A percentile compares a stretch with the other conserved stretches of the same genome.
Evolutionary conservation across 73 alveolate species (phyloP).

Genomic region (Durusdinium trenchii): DNA sequence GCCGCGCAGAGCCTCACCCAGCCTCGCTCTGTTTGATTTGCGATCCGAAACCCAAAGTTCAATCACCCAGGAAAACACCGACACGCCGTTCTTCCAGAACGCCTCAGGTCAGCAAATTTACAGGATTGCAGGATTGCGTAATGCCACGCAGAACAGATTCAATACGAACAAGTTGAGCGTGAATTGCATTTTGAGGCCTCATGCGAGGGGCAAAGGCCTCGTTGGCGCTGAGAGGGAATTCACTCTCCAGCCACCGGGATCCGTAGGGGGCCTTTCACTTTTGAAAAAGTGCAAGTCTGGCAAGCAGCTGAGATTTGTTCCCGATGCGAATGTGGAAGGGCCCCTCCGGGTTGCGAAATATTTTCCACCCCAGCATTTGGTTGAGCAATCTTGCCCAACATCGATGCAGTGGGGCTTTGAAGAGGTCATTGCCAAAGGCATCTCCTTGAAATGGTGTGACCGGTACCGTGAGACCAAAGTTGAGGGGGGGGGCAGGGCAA

Average conservation of each 20-base stretch:
- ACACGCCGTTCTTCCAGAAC: not conserved
- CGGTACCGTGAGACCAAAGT: not conserved
- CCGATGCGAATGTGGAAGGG: too few species aligned
- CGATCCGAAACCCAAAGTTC: too few species aligned
- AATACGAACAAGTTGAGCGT: too few species aligned
- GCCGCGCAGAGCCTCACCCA: too few species aligned
- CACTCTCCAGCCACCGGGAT: not conserved
- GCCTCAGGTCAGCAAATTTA: not conserved
- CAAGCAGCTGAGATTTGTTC: too few species aligned
- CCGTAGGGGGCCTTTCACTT: not conserved
- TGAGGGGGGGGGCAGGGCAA: slow-evolving; percentile 81
- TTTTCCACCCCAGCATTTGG: not conserved
- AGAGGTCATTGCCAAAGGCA: slow-evolving; percentile 3
- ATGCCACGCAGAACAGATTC: too few species aligned
- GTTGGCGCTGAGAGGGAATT: not conserved
- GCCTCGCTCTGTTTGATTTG: too few species aligned
- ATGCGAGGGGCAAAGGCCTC: not conserved
- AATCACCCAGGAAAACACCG: not conserved
- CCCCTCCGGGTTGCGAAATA: not conserved
- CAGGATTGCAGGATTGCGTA: too few species aligned
- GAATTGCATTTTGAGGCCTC: too few species aligned
- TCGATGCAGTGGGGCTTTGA: not conserved
- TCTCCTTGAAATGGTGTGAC: not conserved
- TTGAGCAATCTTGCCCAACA: not conserved
- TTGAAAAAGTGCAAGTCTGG: too few species aligned